Evolutionary conservation across 768 basidiomycete species (phyloP).

Genomic region (Bullera alba): DNA sequence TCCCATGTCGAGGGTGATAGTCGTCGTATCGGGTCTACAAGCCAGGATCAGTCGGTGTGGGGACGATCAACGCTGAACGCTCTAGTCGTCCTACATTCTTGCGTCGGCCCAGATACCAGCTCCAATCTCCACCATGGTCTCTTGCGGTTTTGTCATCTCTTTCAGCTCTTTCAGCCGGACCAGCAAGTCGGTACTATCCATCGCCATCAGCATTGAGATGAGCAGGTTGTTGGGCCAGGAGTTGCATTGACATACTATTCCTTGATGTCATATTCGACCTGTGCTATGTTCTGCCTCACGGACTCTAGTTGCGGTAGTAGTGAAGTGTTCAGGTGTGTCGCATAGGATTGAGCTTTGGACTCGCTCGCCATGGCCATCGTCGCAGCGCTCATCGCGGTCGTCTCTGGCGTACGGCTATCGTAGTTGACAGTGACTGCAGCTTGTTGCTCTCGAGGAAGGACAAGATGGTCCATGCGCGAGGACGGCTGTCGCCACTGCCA

Average conservation of each 20-base stretch:
- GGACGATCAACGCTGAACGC: background rate
- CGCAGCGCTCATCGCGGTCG: too few species aligned
- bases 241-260: constrained; percentile 20
- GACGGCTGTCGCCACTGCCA: too few species aligned
- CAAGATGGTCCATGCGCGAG: too few species aligned
- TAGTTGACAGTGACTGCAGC: too few species aligned
- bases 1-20: constrained; percentile 20
- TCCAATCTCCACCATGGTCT: constrained; percentile 14
- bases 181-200: constrained; percentile 1
- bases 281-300: constrained; percentile 3
- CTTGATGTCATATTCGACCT: constrained; percentile 16
- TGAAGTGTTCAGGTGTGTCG: constrained; percentile 9
- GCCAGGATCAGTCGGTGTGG: background rate
- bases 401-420: too few species aligned
- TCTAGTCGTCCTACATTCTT: constrained; percentile 9
- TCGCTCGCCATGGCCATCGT: too few species aligned
- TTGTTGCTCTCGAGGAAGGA: too few species aligned
- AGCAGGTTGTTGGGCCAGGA: background rate
- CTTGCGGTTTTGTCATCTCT: background rate
- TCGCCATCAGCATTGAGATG: background rate
- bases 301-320: constrained; percentile 15
- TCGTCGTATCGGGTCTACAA: constrained; percentile 5
- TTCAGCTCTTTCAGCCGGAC: constrained; percentile 3
- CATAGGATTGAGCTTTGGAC: constrained; percentile 7
- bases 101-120: constrained; percentile 16